These are phyloP conservation scores for Sporothrix pallida DNA, from an alignment of 2,329 filamentous ascomycete genomes.

Conservation along the genomic window DNA sequence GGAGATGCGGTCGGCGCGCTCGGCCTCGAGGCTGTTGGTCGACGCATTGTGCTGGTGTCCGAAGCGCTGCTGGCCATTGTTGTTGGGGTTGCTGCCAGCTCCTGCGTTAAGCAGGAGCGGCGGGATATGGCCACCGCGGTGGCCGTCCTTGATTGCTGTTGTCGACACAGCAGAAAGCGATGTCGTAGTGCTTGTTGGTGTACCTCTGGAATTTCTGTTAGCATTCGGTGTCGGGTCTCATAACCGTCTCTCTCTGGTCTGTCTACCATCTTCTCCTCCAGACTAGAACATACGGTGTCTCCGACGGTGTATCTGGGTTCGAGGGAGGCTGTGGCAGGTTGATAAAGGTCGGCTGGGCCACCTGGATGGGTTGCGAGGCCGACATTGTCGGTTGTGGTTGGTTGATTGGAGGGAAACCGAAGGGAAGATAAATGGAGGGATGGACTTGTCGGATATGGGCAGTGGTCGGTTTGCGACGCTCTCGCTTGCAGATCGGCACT, in stretches of 20 bases:
- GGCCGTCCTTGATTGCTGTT: conserved; percentile 94
- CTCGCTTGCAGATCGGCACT: too few species aligned
- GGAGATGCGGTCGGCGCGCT: conserved; percentile 93
- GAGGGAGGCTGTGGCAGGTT: conserved; percentile 83
- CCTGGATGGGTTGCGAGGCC: conserved; percentile 35
- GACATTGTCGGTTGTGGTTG: not conserved
- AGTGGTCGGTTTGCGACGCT: not conserved
- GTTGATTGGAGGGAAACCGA: not conserved
- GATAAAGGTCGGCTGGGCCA: conserved; percentile 69
- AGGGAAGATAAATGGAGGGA: not conserved
- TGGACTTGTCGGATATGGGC: not conserved
- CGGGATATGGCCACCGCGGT: conserved; percentile 69
- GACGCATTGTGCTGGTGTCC: conserved; percentile 66
- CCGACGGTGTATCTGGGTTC: conserved; percentile 83
- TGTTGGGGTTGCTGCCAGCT: conserved; percentile 43
- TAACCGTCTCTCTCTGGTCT: not conserved
- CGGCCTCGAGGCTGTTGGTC: conserved; percentile 80
- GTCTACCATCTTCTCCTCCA: not conserved
- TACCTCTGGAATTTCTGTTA: conserved; percentile 65
- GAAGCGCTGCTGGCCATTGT: conserved; percentile 57
- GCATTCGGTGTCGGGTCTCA: not conserved
- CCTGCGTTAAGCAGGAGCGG: conserved; percentile 26
- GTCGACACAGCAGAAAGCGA: conserved; percentile 91
- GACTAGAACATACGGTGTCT: conserved; percentile 74
- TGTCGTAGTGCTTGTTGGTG: conserved; percentile 89